Conservation (phyloP, 805 yeast species). For the Wickerhamiella vanderwaltii region DNA sequence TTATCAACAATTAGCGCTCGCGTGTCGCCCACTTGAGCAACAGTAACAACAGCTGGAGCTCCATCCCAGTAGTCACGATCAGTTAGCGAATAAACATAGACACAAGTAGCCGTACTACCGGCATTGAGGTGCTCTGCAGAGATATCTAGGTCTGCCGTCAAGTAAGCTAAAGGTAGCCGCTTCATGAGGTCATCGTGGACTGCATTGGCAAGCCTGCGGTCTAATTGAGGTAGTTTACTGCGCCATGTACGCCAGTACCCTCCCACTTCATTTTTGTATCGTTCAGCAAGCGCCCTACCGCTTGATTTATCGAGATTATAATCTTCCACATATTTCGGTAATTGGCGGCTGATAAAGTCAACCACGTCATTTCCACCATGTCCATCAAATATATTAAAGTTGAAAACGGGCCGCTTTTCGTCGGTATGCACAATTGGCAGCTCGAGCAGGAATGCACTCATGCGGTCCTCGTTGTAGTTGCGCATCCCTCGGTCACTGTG, state of each 20-base stretch:
- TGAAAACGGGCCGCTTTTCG: constrained; percentile 36
- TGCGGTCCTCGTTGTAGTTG: constrained; percentile 68
- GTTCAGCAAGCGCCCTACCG: constrained; percentile 37
- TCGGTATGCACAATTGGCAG: constrained; percentile 28
- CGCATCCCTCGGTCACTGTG: constrained; percentile 64
- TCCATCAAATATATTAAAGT: constrained; percentile 77
- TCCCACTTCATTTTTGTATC: constrained; percentile 50
- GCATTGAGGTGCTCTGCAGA: constrained; percentile 15
- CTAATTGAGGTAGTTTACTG: constrained; percentile 31
- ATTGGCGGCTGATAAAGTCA: constrained; percentile 40
- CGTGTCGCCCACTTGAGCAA: constrained; percentile 91
- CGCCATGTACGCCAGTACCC: constrained; percentile 81
- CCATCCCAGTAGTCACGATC: constrained; percentile 43
- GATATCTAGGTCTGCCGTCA: constrained; percentile 54
- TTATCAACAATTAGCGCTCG: constrained; percentile 75
- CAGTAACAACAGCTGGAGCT: constrained; percentile 52
- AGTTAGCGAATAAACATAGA: constrained; percentile 40
- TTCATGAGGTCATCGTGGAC: constrained; percentile 44
- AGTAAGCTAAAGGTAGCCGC: constrained; percentile 51
- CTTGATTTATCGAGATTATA: constrained; percentile 28
- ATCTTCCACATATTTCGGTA: constrained; percentile 43
- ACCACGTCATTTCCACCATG: constrained; percentile 84
- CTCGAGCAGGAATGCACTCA: constrained; percentile 49
- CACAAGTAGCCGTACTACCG: constrained; percentile 69
- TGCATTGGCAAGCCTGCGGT: constrained; percentile 20